Conservation (phyloP, 192 early-diverging fungal genomes). For the Coemansia sp. region DNA sequence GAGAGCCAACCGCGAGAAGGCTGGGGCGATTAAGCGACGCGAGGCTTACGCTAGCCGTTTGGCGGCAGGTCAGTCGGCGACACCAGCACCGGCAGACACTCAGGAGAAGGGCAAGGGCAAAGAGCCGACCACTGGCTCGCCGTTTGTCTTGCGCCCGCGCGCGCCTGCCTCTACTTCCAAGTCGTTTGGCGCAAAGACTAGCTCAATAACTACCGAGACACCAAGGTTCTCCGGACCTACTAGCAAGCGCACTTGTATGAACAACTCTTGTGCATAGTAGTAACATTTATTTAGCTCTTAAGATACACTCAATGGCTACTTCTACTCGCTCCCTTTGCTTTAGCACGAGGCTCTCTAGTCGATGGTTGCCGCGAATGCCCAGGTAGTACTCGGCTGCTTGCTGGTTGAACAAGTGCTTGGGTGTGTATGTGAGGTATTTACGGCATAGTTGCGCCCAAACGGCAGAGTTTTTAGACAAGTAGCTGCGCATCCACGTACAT, state of each 20-base stretch:
- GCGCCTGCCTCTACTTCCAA: conserved; percentile 12
- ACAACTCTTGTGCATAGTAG: not conserved
- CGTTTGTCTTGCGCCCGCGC: conserved; percentile 19
- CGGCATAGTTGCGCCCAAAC: conserved; percentile 40
- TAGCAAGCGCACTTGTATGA: not conserved
- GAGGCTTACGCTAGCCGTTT: conserved; percentile 2
- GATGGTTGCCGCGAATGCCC: conserved; percentile 37
- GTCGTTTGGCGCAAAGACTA: conserved; percentile 24
- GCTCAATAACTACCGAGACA: not conserved
- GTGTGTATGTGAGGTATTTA: conserved; percentile 26
- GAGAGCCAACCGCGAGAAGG: conserved; percentile 2
- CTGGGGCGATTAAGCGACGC: conserved; percentile 8
- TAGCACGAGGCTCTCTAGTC: conserved; percentile 33
- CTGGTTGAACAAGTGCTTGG: conserved; percentile 19
- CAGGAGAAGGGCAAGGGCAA: conserved; percentile 5
- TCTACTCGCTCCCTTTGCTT: conserved; percentile 40
- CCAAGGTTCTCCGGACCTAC: conserved; percentile 1
- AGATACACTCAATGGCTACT: conserved; percentile 20
- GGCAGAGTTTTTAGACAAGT: conserved; percentile 28
- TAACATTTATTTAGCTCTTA: not conserved
- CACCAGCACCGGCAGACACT: not conserved
- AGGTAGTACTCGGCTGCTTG: conserved; percentile 47
- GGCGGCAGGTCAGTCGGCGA: not conserved
- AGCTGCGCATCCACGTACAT: conserved; percentile 27
- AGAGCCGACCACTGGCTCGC: not conserved